phyloP scores from a whole-genome alignment of 345 rosid genomes.

The Pistacia atlantica region DNA sequence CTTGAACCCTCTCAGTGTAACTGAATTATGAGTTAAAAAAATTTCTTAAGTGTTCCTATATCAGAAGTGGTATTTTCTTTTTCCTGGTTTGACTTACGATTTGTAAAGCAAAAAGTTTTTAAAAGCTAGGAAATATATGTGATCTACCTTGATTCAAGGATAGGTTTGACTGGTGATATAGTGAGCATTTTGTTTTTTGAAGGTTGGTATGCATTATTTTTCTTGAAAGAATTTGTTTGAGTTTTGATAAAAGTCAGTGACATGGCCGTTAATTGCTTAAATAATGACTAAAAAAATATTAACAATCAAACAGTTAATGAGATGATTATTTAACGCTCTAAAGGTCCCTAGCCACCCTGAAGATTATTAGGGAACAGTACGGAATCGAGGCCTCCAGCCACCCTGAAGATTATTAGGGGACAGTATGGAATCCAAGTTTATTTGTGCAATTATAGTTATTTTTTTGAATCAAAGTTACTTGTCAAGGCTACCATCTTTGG shows the following conservation, averaged over 20 bases:
- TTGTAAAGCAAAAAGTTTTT: not conserved
- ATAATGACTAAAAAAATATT: not conserved
- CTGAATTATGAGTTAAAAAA: not conserved
- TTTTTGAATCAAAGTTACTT: too few relatives aligned
- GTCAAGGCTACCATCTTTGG: not conserved
- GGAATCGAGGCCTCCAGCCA: too few relatives aligned
- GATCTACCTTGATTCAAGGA: not conserved
- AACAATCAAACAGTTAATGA: not conserved
- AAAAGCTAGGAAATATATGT: constrained; percentile 6
- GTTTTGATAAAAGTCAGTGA: not conserved
- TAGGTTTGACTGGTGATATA: not conserved
- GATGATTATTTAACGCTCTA: not conserved
- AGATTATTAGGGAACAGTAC: too few relatives aligned
- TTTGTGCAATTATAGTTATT: not conserved
- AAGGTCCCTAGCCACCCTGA: too few relatives aligned
- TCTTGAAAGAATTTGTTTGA: not conserved
- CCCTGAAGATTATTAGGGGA: not conserved
- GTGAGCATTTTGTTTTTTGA: constrained; percentile 1
- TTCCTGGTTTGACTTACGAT: not conserved
- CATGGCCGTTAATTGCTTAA: not conserved
- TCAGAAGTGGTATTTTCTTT: not conserved
- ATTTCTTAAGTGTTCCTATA: not conserved
- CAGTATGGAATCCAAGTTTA: not conserved
- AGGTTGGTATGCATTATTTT: not conserved
- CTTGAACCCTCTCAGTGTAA: constrained; percentile 9